phyloP scores from a whole-genome alignment of 495 filamentous ascomycete genomes.

The Podospora sp. region DNA sequence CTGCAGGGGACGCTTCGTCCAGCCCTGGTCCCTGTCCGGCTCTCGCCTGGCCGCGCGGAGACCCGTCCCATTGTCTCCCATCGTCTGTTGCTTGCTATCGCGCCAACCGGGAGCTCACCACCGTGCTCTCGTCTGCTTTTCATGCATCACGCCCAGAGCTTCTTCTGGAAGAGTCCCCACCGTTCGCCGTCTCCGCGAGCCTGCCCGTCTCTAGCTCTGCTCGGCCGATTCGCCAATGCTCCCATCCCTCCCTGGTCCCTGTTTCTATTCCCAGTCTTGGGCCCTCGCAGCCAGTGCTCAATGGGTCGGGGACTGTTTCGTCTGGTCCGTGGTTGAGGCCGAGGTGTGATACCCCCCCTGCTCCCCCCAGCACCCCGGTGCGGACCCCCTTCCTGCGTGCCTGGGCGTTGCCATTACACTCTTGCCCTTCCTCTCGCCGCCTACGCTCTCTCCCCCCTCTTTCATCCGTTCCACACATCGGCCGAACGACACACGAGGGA shows the following conservation, averaged over 20 bases:
- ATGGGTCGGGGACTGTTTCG: constrained; percentile 51
- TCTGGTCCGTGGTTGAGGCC: constrained; percentile 44
- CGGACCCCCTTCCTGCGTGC: constrained; percentile 18
- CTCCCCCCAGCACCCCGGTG: constrained; percentile 7
- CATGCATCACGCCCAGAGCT: constrained; percentile 26
- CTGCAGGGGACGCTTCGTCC: constrained; percentile 16
- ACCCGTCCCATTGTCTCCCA: constrained; percentile 20
- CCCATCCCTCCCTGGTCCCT: constrained; percentile 35
- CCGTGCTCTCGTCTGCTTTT: constrained; percentile 21
- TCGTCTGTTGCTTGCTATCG: constrained; percentile 12
- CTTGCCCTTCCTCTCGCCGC: constrained; percentile 31
- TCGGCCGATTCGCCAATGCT: constrained; percentile 18
- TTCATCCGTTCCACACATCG: constrained; percentile 34
- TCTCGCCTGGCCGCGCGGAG: constrained; percentile 28
- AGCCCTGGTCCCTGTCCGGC: constrained; percentile 31
- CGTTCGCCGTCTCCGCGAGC: constrained; percentile 16
- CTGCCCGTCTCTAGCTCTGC: constrained; percentile 1
- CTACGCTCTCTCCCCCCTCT: constrained; percentile 27
- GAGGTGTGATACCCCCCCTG: constrained; percentile 26
- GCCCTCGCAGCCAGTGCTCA: constrained; percentile 32
- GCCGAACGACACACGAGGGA: constrained; percentile 35
- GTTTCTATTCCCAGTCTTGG: constrained; percentile 42
- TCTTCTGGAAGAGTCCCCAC: constrained; percentile 33
- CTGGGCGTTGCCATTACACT: constrained; percentile 30
- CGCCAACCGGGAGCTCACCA: constrained; percentile 24